Evolutionary conservation across 352 stramenopile genomes (phyloP).

Genomic region (Phytophthora europaea): DNA sequence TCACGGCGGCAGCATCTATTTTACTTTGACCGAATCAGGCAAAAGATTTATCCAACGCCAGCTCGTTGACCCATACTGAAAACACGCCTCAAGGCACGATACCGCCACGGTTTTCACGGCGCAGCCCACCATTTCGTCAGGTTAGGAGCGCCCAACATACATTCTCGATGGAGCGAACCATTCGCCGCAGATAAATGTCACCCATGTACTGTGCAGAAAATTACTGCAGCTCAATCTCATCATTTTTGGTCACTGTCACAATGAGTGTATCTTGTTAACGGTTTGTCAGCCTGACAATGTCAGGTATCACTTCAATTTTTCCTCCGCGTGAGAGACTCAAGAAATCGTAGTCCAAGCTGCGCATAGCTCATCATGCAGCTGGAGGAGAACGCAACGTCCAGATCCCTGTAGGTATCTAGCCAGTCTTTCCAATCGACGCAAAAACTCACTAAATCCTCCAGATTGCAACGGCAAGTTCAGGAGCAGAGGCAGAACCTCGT

Average conservation of each 20-base stretch:
- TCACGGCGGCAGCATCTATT: no score
- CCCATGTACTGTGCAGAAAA: no score
- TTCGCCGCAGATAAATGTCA: no score
- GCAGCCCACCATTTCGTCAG: no score
- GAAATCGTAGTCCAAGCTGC: neutral
- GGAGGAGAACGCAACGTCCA: neutral
- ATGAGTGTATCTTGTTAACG: neutral
- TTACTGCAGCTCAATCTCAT: neutral
- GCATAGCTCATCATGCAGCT: conserved; percentile 13
- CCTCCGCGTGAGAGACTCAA: neutral
- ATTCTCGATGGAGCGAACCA: no score
- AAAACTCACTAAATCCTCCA: neutral
- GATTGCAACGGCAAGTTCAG: conserved; percentile 17
- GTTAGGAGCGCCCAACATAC: neutral
- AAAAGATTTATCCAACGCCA: no score
- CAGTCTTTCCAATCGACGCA: conserved; percentile 15
- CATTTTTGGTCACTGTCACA: neutral
- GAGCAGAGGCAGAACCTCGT: conserved; percentile 23
- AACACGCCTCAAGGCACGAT: no score
- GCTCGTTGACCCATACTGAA: no score
- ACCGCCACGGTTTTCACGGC: no score
- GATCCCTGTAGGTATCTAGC: neutral
- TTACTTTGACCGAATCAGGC: no score
- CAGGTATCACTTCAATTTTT: neutral
- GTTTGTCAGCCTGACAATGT: neutral